Evolutionary conservation across 331 rosid genomes (phyloP).

Genomic region (Saraca asoca): DNA sequence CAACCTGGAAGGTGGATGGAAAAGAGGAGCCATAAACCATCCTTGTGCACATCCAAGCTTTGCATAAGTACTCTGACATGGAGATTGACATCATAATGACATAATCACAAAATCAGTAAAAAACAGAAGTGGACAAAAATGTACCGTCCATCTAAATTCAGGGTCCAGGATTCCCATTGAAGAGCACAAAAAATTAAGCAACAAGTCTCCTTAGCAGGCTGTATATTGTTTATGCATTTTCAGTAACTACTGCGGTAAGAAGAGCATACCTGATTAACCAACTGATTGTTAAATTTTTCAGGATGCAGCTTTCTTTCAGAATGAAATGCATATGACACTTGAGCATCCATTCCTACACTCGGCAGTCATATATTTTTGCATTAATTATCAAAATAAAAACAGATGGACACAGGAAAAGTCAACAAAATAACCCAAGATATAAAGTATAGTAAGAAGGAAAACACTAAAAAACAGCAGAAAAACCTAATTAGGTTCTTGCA

Average conservation of each 20-base stretch:
- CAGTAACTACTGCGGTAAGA: constrained; percentile 12
- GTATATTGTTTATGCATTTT: constrained; percentile 11
- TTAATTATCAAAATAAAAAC: constrained; percentile 12
- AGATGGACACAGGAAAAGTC: constrained; percentile 10
- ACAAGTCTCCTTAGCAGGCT: constrained; percentile 3
- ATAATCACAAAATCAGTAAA: constrained; percentile 27
- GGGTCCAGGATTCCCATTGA: constrained; percentile 30
- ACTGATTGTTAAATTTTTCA: constrained; percentile 85
- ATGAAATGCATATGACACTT: constrained; percentile 96
- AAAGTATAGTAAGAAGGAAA: neutral
- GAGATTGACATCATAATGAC: constrained; percentile 24
- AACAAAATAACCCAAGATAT: constrained; percentile 11
- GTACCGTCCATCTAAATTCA: constrained; percentile 24
- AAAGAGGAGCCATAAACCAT: constrained; percentile 76
- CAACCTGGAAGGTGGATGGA: constrained; percentile 66
- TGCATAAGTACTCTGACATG: constrained; percentile 72
- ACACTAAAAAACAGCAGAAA: too few species aligned
- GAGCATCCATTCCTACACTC: constrained; percentile 93
- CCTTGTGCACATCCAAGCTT: constrained; percentile 85
- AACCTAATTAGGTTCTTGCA: constrained; percentile 5
- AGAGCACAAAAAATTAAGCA: constrained; percentile 10
- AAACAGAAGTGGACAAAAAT: constrained; percentile 14
- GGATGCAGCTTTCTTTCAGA: constrained; percentile 91
- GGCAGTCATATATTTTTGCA: constrained; percentile 26
- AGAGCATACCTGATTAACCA: constrained; percentile 73